Evolutionary conservation across 179 eudicot species (phyloP).

Genomic region (Corrigiola litoralis): DNA sequence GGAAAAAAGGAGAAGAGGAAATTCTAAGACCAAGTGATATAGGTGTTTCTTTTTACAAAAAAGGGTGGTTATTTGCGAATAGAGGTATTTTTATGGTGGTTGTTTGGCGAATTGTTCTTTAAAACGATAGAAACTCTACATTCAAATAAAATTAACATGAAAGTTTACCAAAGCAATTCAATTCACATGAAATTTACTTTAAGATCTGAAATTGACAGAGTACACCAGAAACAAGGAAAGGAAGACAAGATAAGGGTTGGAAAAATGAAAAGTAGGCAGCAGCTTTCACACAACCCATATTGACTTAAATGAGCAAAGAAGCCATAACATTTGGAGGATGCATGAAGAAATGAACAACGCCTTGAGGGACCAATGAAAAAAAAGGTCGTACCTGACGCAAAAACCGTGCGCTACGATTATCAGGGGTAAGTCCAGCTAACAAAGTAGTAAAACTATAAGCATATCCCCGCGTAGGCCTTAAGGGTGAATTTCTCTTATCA

Average conservation of each 20-base stretch:
- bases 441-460: slow-evolving; percentile 72
- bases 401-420: slow-evolving; percentile 57
- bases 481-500: slow-evolving; percentile 66
- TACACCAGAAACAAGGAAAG: no score
- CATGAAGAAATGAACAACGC: not conserved
- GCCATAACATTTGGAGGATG: not conserved
- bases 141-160: no score
- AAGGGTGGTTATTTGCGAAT: no score
- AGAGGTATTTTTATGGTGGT: no score
- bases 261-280: not conserved
- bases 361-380: not conserved
- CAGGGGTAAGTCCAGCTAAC: slow-evolving; percentile 80
- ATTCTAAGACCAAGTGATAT: no score
- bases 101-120: no score
- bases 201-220: no score
- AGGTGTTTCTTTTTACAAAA: no score
- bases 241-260: no score
- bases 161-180: not conserved
- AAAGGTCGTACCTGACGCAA: slow-evolving; percentile 67
- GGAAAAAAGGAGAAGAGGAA: no score
- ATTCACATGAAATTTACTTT: not conserved
- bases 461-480: slow-evolving; percentile 87
- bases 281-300: not conserved
- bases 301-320: not conserved
- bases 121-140: no score